phyloP scores from a whole-genome alignment of 306 rosid species.

The Pueraria montana region DNA sequence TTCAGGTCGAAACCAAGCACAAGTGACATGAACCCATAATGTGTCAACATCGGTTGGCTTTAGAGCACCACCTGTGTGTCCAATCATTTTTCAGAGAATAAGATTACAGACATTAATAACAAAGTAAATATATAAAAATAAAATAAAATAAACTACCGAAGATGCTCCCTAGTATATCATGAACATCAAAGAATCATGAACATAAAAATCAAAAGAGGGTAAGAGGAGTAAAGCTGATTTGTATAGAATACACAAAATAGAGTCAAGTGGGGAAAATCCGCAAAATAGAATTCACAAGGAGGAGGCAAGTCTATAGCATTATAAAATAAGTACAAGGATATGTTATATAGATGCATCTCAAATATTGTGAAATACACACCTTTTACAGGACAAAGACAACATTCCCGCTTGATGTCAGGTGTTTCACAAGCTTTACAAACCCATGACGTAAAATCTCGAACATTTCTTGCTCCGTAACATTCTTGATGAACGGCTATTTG shows the following conservation, averaged over 20 bases:
- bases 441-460: constrained; percentile 89
- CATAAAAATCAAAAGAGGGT: constrained; percentile 16
- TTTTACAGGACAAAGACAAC: constrained; percentile 96
- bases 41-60: constrained; percentile 88
- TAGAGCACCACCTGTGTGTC: constrained; percentile 82
- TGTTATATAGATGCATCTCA: constrained; percentile 3
- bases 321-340: constrained; percentile 29
- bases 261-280: constrained; percentile 7
- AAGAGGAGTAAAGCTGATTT: constrained; percentile 23
- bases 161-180: constrained; percentile 1
- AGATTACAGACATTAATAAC: constrained; percentile 41
- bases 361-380: constrained; percentile 56
- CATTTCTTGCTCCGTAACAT: constrained; percentile 94
- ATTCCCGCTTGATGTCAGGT: constrained; percentile 81
- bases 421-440: constrained; percentile 95
- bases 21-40: constrained; percentile 94
- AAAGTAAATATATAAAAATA: not conserved
- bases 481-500: constrained; percentile 96
- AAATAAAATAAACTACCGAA: constrained; percentile 31
- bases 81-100: constrained; percentile 41
- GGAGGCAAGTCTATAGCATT: constrained; percentile 7
- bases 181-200: constrained; percentile 16
- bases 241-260: constrained; percentile 20
- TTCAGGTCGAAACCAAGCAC: constrained; percentile 97
- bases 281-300: constrained; percentile 8